Conservation (phyloP, 768 basidiomycete genomes). For the Termitomyces heimii region DNA sequence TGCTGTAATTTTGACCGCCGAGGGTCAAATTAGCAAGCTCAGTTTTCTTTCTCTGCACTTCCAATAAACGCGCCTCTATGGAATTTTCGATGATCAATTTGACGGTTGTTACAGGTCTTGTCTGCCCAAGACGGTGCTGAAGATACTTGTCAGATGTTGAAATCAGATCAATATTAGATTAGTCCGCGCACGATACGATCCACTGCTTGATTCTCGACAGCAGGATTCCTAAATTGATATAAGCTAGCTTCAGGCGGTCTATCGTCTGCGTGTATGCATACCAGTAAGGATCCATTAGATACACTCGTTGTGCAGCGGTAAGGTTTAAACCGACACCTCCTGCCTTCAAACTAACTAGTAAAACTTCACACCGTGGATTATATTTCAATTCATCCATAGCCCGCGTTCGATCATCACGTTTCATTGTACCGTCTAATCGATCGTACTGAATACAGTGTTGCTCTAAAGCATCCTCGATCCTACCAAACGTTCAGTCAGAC, state of each 20-base stretch:
- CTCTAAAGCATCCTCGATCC: slow-evolving; percentile 87
- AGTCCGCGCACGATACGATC: slow-evolving; percentile 80
- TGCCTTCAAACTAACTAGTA: slow-evolving; percentile 93
- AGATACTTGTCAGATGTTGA: neutral
- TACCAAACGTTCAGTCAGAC: slow-evolving; percentile 21
- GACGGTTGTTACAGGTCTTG: slow-evolving; percentile 82
- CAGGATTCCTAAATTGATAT: slow-evolving; percentile 72
- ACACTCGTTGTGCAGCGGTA: slow-evolving; percentile 89
- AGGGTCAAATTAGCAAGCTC: slow-evolving; percentile 93
- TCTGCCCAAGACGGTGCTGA: slow-evolving; percentile 95
- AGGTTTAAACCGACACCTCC: slow-evolving; percentile 97
- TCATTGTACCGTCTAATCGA: slow-evolving; percentile 96
- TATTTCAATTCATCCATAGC: slow-evolving; percentile 92
- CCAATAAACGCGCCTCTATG: slow-evolving; percentile 88
- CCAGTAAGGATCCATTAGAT: slow-evolving; percentile 98
- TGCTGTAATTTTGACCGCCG: slow-evolving; percentile 74
- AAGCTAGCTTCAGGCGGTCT: neutral
- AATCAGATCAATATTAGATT: neutral
- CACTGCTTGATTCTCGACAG: slow-evolving; percentile 96
- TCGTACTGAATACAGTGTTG: slow-evolving; percentile 80
- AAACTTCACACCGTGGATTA: slow-evolving; percentile 87
- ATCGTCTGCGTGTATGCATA: slow-evolving; percentile 20
- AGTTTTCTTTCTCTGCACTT: slow-evolving; percentile 93
- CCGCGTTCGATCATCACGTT: slow-evolving; percentile 84
- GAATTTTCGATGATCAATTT: slow-evolving; percentile 93